Conservation (phyloP, 257 asterid species). For the Parsonsia alboflavescens region DNA sequence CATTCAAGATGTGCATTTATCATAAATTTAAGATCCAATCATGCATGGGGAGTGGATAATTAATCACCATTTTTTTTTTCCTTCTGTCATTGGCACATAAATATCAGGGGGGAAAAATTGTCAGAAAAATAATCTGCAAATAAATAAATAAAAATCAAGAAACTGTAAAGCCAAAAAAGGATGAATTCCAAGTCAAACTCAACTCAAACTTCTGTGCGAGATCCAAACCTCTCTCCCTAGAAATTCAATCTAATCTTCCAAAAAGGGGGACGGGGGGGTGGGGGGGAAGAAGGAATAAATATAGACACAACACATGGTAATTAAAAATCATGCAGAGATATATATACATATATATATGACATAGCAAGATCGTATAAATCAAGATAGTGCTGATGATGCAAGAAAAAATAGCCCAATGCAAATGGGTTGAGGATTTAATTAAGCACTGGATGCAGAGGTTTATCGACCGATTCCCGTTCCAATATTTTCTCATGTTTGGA, state of each 20-base stretch:
- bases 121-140: background rate
- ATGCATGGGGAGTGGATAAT: constrained; percentile 3
- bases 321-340: background rate
- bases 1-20: background rate
- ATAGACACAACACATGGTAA: too few species aligned
- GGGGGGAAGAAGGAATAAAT: background rate
- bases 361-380: constrained; percentile 1
- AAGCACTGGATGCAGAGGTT: constrained; percentile 47
- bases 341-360: too few species aligned
- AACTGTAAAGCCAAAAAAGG: background rate
- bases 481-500: background rate
- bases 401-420: background rate
- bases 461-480: constrained; percentile 36
- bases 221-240: background rate
- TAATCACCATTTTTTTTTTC: background rate
- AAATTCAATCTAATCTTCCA: background rate
- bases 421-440: constrained; percentile 6
- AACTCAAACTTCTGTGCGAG: background rate
- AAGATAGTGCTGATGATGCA: background rate
- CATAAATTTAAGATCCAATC: background rate
- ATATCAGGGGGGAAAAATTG: background rate
- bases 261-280: background rate
- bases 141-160: background rate
- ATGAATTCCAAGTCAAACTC: background rate
- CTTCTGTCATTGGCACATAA: background rate